Percentiles rank a stretch among this genome's conserved stretches.
phyloP scores from a whole-genome alignment of 1,139 yeast genomes.

The Yamadazyma jaroonii region DNA sequence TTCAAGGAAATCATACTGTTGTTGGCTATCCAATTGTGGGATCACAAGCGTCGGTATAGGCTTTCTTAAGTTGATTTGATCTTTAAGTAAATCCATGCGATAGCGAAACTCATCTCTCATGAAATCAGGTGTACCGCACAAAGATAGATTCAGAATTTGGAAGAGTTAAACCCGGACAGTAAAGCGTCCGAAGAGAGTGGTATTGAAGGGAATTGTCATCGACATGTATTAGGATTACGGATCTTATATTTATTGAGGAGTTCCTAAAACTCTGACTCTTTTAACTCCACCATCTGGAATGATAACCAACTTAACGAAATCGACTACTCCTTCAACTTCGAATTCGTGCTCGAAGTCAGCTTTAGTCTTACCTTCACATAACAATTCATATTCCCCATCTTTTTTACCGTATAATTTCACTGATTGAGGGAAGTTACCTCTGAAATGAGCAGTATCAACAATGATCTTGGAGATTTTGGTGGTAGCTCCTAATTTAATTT shows the following conservation, averaged over 20 bases:
- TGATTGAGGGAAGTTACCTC: conserved; percentile 90
- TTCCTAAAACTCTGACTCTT: conserved; percentile 80
- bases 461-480: conserved; percentile 57
- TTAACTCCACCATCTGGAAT: conserved; percentile 97
- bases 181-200: too few species aligned
- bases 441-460: conserved; percentile 88
- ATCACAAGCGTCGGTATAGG: conserved; percentile 7
- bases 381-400: conserved; percentile 54
- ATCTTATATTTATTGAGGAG: conserved; percentile 12
- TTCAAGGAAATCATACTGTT: conserved; percentile 10
- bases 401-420: conserved; percentile 58
- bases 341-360: conserved; percentile 78
- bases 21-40: conserved; percentile 5
- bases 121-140: not conserved
- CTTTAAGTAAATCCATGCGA: not conserved
- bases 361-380: conserved; percentile 65
- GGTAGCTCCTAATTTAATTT: conserved; percentile 70
- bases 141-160: too few species aligned
- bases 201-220: too few species aligned
- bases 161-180: too few species aligned
- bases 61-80: conserved; percentile 13
- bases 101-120: not conserved
- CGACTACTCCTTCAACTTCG: conserved; percentile 41
- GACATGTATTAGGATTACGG: too few species aligned
- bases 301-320: conserved; percentile 66